phyloP scores from a whole-genome alignment of 176 grass and related monocot genomes.

The Otatea glauca region DNA sequence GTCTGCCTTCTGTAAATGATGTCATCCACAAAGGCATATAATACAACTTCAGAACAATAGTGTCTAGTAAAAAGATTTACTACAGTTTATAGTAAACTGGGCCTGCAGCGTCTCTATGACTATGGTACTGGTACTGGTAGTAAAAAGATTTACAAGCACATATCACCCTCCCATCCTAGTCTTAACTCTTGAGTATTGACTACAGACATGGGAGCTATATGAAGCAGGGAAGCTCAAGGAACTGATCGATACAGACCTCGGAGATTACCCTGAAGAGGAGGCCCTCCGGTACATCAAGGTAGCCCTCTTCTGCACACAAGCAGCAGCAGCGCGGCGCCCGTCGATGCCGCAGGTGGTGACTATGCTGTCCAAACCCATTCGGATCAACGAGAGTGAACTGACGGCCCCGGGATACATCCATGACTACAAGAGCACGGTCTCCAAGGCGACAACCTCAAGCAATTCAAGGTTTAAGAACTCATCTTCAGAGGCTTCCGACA shows the following conservation, averaged over 20 bases:
- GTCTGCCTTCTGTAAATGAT: not conserved
- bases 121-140: too few relatives aligned
- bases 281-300: conserved; percentile 73
- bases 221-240: conserved; percentile 67
- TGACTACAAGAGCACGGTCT: conserved; percentile 40
- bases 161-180: not conserved
- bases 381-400: conserved; percentile 81
- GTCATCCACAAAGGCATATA: not conserved
- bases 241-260: conserved; percentile 53
- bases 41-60: not conserved
- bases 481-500: conserved; percentile 33
- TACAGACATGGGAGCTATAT: conserved; percentile 79
- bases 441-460: conserved; percentile 51
- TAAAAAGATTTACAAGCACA: not conserved
- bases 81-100: not conserved
- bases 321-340: conserved; percentile 60
- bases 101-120: not conserved
- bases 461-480: conserved; percentile 47
- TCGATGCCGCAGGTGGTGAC: conserved; percentile 77
- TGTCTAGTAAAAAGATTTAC: not conserved
- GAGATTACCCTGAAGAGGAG: conserved; percentile 78
- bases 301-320: conserved; percentile 89
- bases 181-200: conserved; percentile 44
- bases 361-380: conserved; percentile 73
- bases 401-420: conserved; percentile 71